Percentiles rank a stretch among this genome's conserved stretches.
These are phyloP conservation scores for Sarcodon aspratus DNA, from an alignment of 768 basidiomycete genomes.

Conservation along the genomic window DNA sequence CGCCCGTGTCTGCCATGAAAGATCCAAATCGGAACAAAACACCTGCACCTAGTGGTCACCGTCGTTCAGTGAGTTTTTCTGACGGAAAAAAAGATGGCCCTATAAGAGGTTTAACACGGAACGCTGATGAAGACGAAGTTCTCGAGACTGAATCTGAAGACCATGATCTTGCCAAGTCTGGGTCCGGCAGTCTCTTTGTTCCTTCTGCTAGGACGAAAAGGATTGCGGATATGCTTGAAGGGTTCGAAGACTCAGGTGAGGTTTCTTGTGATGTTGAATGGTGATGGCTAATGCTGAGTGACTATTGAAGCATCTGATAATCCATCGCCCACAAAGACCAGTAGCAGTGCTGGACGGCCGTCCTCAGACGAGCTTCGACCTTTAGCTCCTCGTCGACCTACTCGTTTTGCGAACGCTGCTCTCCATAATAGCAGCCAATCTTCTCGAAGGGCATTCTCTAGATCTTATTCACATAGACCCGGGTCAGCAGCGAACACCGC, in stretches of 20 bases:
- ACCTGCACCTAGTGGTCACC: conserved; percentile 41
- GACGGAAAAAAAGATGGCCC: conserved; percentile 87
- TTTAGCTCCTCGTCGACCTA: conserved; percentile 28
- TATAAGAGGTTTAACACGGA: conserved; percentile 51
- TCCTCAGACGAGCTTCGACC: conserved; percentile 36
- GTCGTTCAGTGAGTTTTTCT: conserved; percentile 93
- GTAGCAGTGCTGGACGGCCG: conserved; percentile 29
- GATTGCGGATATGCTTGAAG: conserved; percentile 71
- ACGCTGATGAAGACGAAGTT: conserved; percentile 14
- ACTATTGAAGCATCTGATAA: conserved; percentile 21
- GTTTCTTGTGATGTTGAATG: conserved; percentile 7
- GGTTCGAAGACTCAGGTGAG: conserved; percentile 59
- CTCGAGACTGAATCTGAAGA: conserved; percentile 10
- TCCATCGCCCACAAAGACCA: conserved; percentile 45
- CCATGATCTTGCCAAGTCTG: conserved; percentile 2
- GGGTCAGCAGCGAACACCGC: conserved; percentile 3
- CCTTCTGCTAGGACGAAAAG: conserved; percentile 68
- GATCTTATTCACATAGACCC: conserved; percentile 10
- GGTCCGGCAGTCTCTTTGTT: conserved; percentile 18
- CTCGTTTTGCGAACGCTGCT: neutral
- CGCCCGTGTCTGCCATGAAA: conserved; percentile 49
- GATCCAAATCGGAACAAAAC: conserved; percentile 39
- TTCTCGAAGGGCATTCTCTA: conserved; percentile 21
- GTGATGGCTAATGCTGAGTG: conserved; percentile 20
- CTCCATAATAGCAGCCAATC: conserved; percentile 5